phyloP scores from a whole-genome alignment of 164 flowering plant species.

The Aristolochia contorta region DNA sequence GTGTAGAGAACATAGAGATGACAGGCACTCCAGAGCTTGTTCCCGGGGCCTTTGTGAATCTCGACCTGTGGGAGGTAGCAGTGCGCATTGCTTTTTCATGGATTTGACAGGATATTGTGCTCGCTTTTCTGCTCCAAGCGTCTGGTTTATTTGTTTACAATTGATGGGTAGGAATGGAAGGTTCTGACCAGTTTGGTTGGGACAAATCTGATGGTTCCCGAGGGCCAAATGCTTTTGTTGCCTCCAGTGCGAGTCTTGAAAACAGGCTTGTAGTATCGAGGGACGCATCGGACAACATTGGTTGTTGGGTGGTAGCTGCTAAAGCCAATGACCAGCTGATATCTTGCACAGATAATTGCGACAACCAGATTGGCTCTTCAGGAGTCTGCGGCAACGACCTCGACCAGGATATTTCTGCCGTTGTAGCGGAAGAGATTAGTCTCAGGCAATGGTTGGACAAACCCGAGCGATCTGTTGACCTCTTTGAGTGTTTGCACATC shows the following conservation, averaged over 20 bases:
- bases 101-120: too few relatives aligned
- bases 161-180: slow-evolving; percentile 61
- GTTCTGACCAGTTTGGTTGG: slow-evolving; percentile 61
- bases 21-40: too few relatives aligned
- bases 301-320: slow-evolving; percentile 10
- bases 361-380: slow-evolving; percentile 34
- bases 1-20: too few relatives aligned
- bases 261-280: slow-evolving; percentile 25
- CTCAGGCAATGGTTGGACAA: slow-evolving; percentile 93
- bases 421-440: slow-evolving; percentile 63
- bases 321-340: slow-evolving; percentile 21
- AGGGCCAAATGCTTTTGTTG: slow-evolving; percentile 37
- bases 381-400: slow-evolving; percentile 31
- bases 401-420: slow-evolving; percentile 16
- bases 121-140: too few relatives aligned
- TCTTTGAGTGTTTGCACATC: slow-evolving; percentile 74
- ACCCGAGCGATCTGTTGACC: slow-evolving; percentile 58
- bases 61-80: too few relatives aligned
- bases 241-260: slow-evolving; percentile 33
- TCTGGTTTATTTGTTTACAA: not conserved
- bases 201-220: slow-evolving; percentile 46
- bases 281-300: slow-evolving; percentile 26
- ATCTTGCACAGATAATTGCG: slow-evolving; percentile 22
- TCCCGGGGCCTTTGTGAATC: too few relatives aligned
- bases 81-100: too few relatives aligned